Evolutionary conservation across 805 yeast species (phyloP).

Genomic region (Metschnikowia corniflorae): DNA sequence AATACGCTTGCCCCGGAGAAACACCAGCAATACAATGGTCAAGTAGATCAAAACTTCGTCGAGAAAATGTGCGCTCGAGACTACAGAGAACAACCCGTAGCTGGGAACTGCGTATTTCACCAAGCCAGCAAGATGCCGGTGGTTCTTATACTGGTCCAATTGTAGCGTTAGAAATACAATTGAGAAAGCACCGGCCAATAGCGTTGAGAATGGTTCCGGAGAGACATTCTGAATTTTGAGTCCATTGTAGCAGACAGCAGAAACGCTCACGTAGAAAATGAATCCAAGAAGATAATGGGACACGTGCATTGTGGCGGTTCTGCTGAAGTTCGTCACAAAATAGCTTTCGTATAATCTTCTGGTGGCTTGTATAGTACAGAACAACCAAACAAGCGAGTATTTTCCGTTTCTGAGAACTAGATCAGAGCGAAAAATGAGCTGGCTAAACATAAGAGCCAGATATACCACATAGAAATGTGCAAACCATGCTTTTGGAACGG

Average conservation of each 20-base stretch:
- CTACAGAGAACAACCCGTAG: conserved; percentile 45
- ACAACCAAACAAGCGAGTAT: conserved; percentile 20
- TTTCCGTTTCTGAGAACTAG: conserved; percentile 9
- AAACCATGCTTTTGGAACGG: conserved; percentile 64
- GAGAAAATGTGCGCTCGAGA: conserved; percentile 65
- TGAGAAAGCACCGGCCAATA: neutral
- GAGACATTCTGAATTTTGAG: conserved; percentile 1
- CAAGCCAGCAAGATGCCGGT: conserved; percentile 44
- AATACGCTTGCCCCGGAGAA: conserved; percentile 8
- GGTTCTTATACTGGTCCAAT: conserved; percentile 53
- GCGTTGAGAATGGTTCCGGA: neutral
- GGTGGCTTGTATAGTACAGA: conserved; percentile 45
- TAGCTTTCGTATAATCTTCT: conserved; percentile 57
- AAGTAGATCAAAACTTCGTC: conserved; percentile 61
- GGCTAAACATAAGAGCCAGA: conserved; percentile 32
- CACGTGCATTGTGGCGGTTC: conserved; percentile 54
- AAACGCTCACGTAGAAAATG: conserved; percentile 51
- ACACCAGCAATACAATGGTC: conserved; percentile 24
- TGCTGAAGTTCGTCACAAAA: conserved; percentile 45
- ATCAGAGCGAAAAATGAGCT: conserved; percentile 12
- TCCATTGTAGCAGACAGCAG: conserved; percentile 27
- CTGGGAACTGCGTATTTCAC: conserved; percentile 57
- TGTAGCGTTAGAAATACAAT: conserved; percentile 34
- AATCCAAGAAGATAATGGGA: conserved; percentile 66
- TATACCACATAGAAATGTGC: conserved; percentile 53